Base-by-base conservation (phyloP, 106 monocot genomes). In the Iris macrosiphon region DNA sequence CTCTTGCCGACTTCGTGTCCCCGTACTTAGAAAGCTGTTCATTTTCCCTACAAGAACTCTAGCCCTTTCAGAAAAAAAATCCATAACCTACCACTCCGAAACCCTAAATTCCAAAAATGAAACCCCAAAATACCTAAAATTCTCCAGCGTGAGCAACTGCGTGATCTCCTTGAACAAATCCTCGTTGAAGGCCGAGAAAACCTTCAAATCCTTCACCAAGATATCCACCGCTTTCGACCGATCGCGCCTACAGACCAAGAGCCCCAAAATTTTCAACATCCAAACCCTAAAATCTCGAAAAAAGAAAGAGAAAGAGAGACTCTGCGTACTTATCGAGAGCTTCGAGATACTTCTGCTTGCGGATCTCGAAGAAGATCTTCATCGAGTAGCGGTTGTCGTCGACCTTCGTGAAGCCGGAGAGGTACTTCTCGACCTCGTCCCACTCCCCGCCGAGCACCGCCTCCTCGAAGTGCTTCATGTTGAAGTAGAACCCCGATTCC, bases 121-220 rank as follows among this genome's bases (percentile, higher is more conserved):
- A 34, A n/a, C n/a, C 19, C 14, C 12, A 30, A 15, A 31, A 34
- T 53, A 69, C 69, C 69, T 61, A 32, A 69, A 69, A 53, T 69
- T 61, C 33, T 82, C 76, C 54, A 82, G 41, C 1, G 81, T 76
- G 9, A 82, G 29, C 23, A 82, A 68, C 45, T 72, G 72, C 18
- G 81, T 82, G n/a, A 82, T 76, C 60, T 82, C 76, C 64, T 72
- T 82, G 45, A 76, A 76, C 16, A 82, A 66, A 31, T 76, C 81
- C 48, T 76, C 76, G 51, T 76, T 76, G 26, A 76, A 72, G 28
- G 75, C 55, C 1, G 81, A 45, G 30, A 82, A 82, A 12, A 72
- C 81, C 49, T 72, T 82, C 35, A 82, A 61, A 30, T 82, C 81
- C 68, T 76, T 76, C 52, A 76, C 64, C n/a, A 82, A 60, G 31